These are phyloP conservation scores for Leishmania braziliensis DNA, from an alignment of 208 protist genomes.

Conservation along the genomic window DNA sequence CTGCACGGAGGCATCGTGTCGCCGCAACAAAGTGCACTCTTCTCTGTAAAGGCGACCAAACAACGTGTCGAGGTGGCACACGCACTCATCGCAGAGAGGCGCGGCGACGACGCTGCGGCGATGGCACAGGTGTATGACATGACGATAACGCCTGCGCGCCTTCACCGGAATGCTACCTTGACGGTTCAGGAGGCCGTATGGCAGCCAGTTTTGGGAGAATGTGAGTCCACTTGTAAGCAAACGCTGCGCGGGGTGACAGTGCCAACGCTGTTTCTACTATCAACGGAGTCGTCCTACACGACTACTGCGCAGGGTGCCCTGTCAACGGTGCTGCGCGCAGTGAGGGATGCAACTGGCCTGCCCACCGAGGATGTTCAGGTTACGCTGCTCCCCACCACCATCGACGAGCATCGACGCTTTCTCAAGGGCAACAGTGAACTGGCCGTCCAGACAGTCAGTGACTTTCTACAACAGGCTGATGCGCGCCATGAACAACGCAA, in stretches of 20 bases:
- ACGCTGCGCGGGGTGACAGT: conserved; percentile 47
- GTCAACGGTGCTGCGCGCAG: conserved; percentile 25
- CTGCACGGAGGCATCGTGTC: conserved; percentile 65
- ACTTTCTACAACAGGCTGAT: conserved; percentile 47
- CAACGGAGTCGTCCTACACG: conserved; percentile 62
- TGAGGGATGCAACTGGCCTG: conserved; percentile 32
- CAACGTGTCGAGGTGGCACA: conserved; percentile 38
- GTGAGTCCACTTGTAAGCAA: conserved; percentile 28
- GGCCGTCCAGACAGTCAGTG: conserved; percentile 43
- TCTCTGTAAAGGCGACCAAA: conserved; percentile 32
- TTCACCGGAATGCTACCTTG: conserved; percentile 40
- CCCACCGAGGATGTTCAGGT: conserved; percentile 46
- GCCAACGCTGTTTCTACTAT: conserved; percentile 60
- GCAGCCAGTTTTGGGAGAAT: conserved; percentile 46
- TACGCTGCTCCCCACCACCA: conserved; percentile 56
- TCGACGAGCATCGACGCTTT: conserved; percentile 66
- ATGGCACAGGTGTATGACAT: conserved; percentile 71
- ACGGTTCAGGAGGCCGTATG: conserved; percentile 83
- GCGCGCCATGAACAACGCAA: conserved; percentile 23
- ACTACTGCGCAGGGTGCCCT: conserved; percentile 25
- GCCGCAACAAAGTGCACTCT: conserved; percentile 37
- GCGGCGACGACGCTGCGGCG: conserved; percentile 50
- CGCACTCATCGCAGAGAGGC: conserved; percentile 40
- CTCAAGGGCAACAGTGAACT: conserved; percentile 46
- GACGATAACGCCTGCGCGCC: conserved; percentile 62